Base-by-base conservation (phyloP, 1,284 basidiomycete genomes). In the Papiliotrema nemorosa region DNA sequence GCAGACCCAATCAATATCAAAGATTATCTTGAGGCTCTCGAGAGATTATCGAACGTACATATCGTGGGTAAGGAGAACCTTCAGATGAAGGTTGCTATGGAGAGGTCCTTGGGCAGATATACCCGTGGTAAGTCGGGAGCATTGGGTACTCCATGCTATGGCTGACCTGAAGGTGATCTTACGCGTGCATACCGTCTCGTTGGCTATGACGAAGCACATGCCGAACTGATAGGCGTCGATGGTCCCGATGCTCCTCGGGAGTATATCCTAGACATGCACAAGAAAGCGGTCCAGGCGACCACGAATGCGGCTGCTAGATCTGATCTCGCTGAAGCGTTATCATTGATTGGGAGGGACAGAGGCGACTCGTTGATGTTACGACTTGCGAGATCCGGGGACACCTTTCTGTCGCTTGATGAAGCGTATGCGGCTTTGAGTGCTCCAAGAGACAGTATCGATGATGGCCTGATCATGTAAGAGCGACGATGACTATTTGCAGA, bases 361-460 rank as follows among this genome's bases (percentile, higher is more conserved):
- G 45, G 46, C 3, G 57, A 56, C 34, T 47, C 48, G 2, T 20
- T 54, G 33, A 63, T 73, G 62, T 49, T 57, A 14, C 33, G 44
- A 31, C 47, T 71, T 25, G 69, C 61, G 1, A 55, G 53, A 18
- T 50, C 39, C 4, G 66, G 67, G 0, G 50, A 62, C 29, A 58
- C 62, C 0, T 49, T 62, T 36, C 55, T 73, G 37, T 62, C 62
- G 16, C 58, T 71, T 1, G 60, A 67, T 1, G 66, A 71, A 35
- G 70, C 70, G 16, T 73, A 70, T 58, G 49, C 54, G 12, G 69
- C 67, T 37, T 58, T 73, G 44, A 61, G 59, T 46, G 62, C 67
- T 5, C 60, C 66, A 0, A 54, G 52, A 16, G 66, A 70, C 25
- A 54, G 57, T 1, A 59, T 70, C 1, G 69, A 71, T 42, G 68